These are phyloP conservation scores for Mycena haematopus DNA, from an alignment of 768 basidiomycete genomes.

Conservation along the genomic window DNA sequence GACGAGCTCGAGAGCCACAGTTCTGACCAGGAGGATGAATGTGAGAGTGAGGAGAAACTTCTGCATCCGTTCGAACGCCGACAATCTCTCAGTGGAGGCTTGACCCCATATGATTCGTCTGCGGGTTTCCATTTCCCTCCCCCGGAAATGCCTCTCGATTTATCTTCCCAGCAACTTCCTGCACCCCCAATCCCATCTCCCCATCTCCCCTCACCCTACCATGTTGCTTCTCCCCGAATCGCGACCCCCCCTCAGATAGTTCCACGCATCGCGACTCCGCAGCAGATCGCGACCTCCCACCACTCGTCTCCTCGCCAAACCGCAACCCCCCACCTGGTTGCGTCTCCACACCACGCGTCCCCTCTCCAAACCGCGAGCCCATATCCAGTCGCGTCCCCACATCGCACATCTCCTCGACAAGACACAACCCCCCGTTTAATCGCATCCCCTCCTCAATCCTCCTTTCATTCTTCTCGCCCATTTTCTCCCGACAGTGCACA, in stretches of 20 bases:
- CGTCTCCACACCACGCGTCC: background rate
- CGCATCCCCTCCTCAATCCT: background rate
- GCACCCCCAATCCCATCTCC: background rate
- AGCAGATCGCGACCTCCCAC: background rate
- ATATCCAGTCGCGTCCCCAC: background rate
- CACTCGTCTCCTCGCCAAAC: background rate
- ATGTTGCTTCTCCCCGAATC: background rate
- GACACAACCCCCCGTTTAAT: background rate
- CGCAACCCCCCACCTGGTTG: background rate
- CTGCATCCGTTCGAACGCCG: constrained; percentile 52
- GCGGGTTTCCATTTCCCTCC: constrained; percentile 23
- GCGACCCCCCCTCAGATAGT: background rate
- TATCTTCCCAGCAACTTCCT: background rate
- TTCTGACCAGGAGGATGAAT: constrained; percentile 55
- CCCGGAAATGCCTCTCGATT: constrained; percentile 3
- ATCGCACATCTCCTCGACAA: background rate
- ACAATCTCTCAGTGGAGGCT: constrained; percentile 40
- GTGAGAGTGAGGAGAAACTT: constrained; percentile 75
- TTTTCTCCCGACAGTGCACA: constrained; percentile 29
- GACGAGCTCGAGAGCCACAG: constrained; percentile 42
- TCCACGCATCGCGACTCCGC: background rate
- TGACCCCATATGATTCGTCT: constrained; percentile 40
- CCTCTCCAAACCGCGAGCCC: background rate
- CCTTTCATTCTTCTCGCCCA: background rate
- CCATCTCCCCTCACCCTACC: background rate